Evolutionary conservation across 2,329 filamentous ascomycete species (phyloP).

Genomic region (Raffaelea ambrosiae): DNA sequence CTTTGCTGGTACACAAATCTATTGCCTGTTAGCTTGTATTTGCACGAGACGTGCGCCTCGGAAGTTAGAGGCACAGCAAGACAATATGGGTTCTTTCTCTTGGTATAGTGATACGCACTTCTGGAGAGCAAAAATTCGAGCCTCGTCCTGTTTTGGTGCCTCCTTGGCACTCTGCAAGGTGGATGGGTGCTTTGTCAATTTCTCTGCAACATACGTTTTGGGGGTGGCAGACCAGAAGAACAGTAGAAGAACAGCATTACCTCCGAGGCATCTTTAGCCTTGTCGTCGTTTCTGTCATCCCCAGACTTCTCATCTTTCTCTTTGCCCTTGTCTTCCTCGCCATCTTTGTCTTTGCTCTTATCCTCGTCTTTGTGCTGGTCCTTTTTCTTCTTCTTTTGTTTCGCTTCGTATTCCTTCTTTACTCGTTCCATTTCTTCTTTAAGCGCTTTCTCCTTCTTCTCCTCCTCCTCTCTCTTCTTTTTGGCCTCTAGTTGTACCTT

Average conservation of each 20-base stretch:
- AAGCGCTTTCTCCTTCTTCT: constrained; percentile 50
- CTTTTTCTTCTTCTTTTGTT: constrained; percentile 60
- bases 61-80: too few species aligned
- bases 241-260: not conserved
- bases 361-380: constrained; percentile 49
- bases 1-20: constrained; percentile 84
- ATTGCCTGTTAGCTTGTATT: constrained; percentile 1
- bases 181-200: constrained; percentile 11
- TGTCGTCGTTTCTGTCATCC: too few species aligned
- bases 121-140: constrained; percentile 75
- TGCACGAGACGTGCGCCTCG: too few species aligned
- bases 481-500: constrained; percentile 56
- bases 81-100: too few species aligned
- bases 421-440: constrained; percentile 56
- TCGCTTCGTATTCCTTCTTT: constrained; percentile 72
- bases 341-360: constrained; percentile 33
- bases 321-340: constrained; percentile 29
- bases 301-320: constrained; percentile 13
- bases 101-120: constrained; percentile 60
- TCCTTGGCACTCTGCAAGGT: too few species aligned
- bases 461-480: constrained; percentile 56
- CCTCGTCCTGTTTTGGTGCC: constrained; percentile 50
- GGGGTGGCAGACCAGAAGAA: not conserved
- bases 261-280: not conserved
- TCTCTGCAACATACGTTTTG: not conserved